A percentile compares a stretch with the other conserved stretches of the same genome.
Conservation (phyloP, 2,329 filamentous ascomycete genomes). For the Colletotrichum sp. region DNA sequence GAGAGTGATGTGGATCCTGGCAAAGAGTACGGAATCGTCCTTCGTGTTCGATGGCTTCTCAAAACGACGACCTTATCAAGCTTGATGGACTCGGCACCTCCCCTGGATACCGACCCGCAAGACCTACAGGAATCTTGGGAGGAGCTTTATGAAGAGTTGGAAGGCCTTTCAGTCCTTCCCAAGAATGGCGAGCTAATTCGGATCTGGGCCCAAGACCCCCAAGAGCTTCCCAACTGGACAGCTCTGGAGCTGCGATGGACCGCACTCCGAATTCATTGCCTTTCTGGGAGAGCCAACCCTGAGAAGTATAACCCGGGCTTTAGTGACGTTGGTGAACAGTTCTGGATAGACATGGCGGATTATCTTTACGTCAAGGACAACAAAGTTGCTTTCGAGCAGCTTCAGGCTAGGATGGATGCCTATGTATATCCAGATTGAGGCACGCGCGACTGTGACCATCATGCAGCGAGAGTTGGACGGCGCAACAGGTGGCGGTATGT, state of each 20-base stretch:
- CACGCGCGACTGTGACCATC: too few relatives aligned
- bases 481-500: too few relatives aligned
- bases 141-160: neutral
- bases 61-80: neutral
- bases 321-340: neutral
- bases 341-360: neutral
- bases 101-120: neutral
- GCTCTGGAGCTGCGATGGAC: neutral
- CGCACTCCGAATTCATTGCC: neutral
- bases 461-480: too few relatives aligned
- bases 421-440: too few relatives aligned
- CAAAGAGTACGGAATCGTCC: neutral
- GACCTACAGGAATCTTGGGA: neutral
- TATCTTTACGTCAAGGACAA: too few relatives aligned
- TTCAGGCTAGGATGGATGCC: too few relatives aligned
- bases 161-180: neutral
- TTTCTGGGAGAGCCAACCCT: neutral
- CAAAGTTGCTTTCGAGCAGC: too few relatives aligned
- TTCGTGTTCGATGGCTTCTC: neutral
- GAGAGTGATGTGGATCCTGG: neutral
- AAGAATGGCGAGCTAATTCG: neutral
- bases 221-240: neutral
- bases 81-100: neutral
- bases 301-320: neutral
- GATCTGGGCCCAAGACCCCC: neutral